Evolutionary conservation across 345 rosid genomes (phyloP).

Genomic region (Pistacia vera): DNA sequence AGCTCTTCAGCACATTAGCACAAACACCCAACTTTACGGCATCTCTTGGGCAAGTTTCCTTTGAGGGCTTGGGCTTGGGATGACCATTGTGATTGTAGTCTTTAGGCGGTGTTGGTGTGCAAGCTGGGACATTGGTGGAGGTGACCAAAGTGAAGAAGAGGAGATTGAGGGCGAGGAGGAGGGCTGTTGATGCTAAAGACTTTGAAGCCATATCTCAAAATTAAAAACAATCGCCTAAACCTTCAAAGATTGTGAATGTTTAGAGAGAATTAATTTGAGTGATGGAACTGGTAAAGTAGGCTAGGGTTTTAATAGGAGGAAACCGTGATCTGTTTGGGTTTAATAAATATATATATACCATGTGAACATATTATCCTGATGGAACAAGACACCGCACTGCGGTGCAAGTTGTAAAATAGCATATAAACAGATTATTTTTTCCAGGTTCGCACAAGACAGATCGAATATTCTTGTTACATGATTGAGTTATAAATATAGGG

Average conservation of each 20-base stretch:
- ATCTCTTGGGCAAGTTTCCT: background rate
- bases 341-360: background rate
- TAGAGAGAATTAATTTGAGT: background rate
- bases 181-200: constrained; percentile 22
- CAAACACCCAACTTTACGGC: background rate
- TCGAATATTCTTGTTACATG: too few relatives aligned
- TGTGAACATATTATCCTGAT: background rate
- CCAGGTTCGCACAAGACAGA: too few relatives aligned
- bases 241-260: background rate
- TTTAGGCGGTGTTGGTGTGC: background rate
- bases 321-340: background rate
- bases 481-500: too few relatives aligned
- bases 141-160: constrained; percentile 30
- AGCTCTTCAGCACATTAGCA: background rate
- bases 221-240: background rate
- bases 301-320: background rate
- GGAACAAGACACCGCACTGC: background rate
- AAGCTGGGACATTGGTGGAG: background rate
- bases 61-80: constrained; percentile 12
- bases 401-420: background rate
- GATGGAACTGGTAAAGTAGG: background rate
- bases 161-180: constrained; percentile 34
- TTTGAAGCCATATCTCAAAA: constrained; percentile 30
- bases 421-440: too few relatives aligned
- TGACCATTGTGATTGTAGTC: background rate